Base-by-base conservation (phyloP, 371 early-diverging fungal species). In the Mortierella sp. region DNA sequence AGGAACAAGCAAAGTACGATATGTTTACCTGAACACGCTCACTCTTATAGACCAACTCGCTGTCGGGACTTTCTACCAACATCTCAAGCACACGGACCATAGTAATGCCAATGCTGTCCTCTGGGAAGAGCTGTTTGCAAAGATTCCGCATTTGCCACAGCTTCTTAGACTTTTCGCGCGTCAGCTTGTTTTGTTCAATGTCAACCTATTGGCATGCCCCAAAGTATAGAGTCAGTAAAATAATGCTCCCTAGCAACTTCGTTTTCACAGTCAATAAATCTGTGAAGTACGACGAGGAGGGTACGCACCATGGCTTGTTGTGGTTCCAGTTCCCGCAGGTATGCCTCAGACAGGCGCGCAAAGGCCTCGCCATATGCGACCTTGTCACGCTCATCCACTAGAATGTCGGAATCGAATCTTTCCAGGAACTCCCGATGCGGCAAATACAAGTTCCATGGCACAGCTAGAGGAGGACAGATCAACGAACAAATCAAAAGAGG, bases 41-140 rank as follows among this genome's bases (percentile, higher is more conserved):
- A 21, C 64, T 64, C 53, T 72, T 73, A 59, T 85, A 69, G 21
- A 78, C 78, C 34, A 81, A 51, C 44, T 85, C 85, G 31, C 67
- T 76, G 9, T 75, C 43, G 0, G 69, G 64, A 34, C 71, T 85
- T 53, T 76, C 81, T 28, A 74, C 73, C n/a, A 85, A 64, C 67
- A 85, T 24, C 37, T 81, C 81, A 0, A 81, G 76, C n/a, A 85
- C 46, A 21, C 79, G 75, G 55, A 59, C 76, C 79, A 85, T 85
- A 54, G 85, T 81, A 16, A 67, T 69, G 8, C 85, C 85, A 43
- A 85, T 81, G 48, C 70, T 81, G 28, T 81, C 81, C 19, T 69
- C 78, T 24, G 85, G 85, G 69, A 85, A 85, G 28, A 85, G 74
- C 34, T 78, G 85, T 28, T 74, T 85, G 73, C 85, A 85, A 4